A percentile compares a stretch with the other conserved stretches of the same genome.
These are phyloP conservation scores for Pythium utonaiense DNA, from an alignment of 352 stramenopile genomes.

Conservation along the genomic window DNA sequence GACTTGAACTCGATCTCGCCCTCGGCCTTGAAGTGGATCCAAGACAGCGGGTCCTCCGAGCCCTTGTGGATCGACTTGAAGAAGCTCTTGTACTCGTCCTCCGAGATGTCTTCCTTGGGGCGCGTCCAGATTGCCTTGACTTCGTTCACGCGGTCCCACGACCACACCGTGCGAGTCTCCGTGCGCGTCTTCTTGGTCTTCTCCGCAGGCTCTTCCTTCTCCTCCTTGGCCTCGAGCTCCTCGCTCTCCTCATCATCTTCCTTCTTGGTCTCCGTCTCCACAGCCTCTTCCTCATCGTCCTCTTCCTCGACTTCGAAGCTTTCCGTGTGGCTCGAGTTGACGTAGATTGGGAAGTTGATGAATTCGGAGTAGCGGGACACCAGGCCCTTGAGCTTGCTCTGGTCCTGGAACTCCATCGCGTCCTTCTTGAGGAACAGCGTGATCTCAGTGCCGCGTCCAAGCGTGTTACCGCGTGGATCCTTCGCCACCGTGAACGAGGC, in stretches of 20 bases:
- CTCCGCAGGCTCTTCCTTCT: conserved; percentile 50
- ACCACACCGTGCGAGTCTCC: conserved; percentile 92
- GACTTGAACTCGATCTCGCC: conserved; percentile 99
- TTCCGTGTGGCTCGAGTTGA: conserved; percentile 93
- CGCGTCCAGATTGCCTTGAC: conserved; percentile 98
- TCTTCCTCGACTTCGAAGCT: conserved; percentile 90
- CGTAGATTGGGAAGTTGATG: conserved; percentile 99
- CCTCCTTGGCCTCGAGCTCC: conserved; percentile 81
- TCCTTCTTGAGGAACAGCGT: conserved; percentile 99
- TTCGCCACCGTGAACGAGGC: conserved; percentile 95
- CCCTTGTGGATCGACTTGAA: conserved; percentile 95
- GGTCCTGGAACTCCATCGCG: conserved; percentile 93
- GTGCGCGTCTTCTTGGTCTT: conserved; percentile 83
- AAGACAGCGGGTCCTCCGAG: conserved; percentile 90
- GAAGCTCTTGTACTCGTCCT: conserved; percentile 99
- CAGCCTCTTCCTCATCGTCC: conserved; percentile 60
- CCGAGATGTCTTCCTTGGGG: conserved; percentile 94
- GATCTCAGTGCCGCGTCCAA: conserved; percentile 97
- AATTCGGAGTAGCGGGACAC: conserved; percentile 99
- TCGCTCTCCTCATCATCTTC: conserved; percentile 46
- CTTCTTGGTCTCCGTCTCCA: conserved; percentile 56
- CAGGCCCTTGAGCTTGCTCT: conserved; percentile 93
- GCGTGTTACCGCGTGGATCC: conserved; percentile 94
- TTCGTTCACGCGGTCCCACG: conserved; percentile 97
- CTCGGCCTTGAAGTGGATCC: conserved; percentile 99